phyloP scores from a whole-genome alignment of 345 rosid genomes.

The Ceriops decandra region DNA sequence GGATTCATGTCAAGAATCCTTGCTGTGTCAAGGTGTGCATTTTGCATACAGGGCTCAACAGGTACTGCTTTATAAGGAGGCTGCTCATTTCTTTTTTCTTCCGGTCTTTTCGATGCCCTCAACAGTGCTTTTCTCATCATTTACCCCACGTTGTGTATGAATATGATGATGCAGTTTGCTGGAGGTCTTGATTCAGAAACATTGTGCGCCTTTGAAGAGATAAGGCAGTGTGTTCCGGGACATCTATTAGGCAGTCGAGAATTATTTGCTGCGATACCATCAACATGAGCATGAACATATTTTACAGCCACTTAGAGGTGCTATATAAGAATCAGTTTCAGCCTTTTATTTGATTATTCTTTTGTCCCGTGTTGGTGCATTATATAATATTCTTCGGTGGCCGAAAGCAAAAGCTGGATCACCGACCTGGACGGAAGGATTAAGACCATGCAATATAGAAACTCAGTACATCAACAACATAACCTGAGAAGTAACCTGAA shows the following conservation, averaged over 20 bases:
- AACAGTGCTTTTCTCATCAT: not conserved
- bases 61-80: slow-evolving; percentile 36
- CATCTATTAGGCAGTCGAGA: slow-evolving; percentile 44
- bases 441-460: too few species aligned
- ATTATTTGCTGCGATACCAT: slow-evolving; percentile 49
- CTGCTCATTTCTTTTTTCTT: too few species aligned
- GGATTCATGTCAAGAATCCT: slow-evolving; percentile 65
- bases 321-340: too few species aligned
- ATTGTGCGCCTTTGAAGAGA: slow-evolving; percentile 75
- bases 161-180: slow-evolving; percentile 48
- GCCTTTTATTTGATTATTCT: too few species aligned
- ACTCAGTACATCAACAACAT: too few species aligned
- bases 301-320: too few species aligned
- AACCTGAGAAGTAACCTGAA: too few species aligned
- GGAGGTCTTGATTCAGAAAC: slow-evolving; percentile 92
- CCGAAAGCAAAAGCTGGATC: too few species aligned
- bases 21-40: slow-evolving; percentile 76
- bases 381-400: too few species aligned
- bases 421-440: too few species aligned
- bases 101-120: not conserved
- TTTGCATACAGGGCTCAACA: slow-evolving; percentile 79
- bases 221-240: slow-evolving; percentile 56
- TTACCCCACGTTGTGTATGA: not conserved
- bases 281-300: slow-evolving; percentile 17
- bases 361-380: too few species aligned